Evolutionary conservation across 1,139 yeast genomes (phyloP).

Genomic region (Scheffersomyces cryptocercus): DNA sequence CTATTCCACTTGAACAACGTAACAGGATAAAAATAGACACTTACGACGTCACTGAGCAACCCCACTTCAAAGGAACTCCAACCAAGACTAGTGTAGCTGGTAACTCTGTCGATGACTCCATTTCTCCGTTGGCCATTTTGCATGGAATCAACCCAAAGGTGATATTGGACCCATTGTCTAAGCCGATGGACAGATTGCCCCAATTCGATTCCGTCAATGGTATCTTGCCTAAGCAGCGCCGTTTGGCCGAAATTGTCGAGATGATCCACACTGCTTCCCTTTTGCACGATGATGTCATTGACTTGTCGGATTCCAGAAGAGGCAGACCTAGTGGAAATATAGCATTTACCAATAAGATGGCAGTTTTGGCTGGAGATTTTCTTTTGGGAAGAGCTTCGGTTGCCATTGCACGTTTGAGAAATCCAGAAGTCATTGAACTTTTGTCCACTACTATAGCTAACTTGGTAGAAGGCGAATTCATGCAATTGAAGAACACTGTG

Average conservation of each 20-base stretch:
- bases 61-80: slow-evolving; percentile 57
- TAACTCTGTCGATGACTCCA: slow-evolving; percentile 54
- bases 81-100: slow-evolving; percentile 51
- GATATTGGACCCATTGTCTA: slow-evolving; percentile 77
- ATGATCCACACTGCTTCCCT: slow-evolving; percentile 98
- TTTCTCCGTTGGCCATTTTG: slow-evolving; percentile 79
- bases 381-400: slow-evolving; percentile 94
- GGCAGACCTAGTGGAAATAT: slow-evolving; percentile 90
- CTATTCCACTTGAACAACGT: slow-evolving; percentile 72
- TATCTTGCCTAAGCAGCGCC: slow-evolving; percentile 88
- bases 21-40: slow-evolving; percentile 61
- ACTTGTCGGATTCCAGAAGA: slow-evolving; percentile 85
- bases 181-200: slow-evolving; percentile 75
- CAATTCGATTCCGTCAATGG: slow-evolving; percentile 62
- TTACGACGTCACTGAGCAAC: slow-evolving; percentile 65
- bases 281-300: slow-evolving; percentile 96
- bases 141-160: slow-evolving; percentile 87
- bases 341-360: slow-evolving; percentile 96
- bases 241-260: slow-evolving; percentile 95
- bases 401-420: slow-evolving; percentile 86
- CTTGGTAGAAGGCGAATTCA: slow-evolving; percentile 95
- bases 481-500: slow-evolving; percentile 95
- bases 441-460: slow-evolving; percentile 96
- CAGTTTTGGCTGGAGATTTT: slow-evolving; percentile 95
- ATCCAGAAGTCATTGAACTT: slow-evolving; percentile 95